A percentile compares a stretch with the other conserved stretches of the same genome.
These are phyloP conservation scores for Dryadomyces quercivorus DNA, from an alignment of 2,329 filamentous ascomycete genomes.

Conservation along the genomic window DNA sequence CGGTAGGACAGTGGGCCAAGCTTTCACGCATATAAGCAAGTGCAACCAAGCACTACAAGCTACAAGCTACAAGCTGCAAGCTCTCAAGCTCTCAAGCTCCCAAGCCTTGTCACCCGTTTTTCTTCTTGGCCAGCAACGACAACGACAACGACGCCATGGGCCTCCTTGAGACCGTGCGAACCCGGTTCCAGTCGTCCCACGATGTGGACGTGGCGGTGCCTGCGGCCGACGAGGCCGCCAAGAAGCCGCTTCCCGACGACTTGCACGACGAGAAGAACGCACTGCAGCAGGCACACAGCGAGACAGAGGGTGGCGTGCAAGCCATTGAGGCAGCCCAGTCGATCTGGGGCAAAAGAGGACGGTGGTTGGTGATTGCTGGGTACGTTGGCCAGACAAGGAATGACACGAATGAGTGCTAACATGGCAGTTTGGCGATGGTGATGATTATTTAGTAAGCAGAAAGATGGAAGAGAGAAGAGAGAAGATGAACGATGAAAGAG, in stretches of 20 bases:
- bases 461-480: background rate
- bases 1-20: no score
- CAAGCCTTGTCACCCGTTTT: no score
- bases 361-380: slow-evolving; percentile 12
- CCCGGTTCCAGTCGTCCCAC: background rate
- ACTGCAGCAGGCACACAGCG: background rate
- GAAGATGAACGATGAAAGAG: background rate
- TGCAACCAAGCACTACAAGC: no score
- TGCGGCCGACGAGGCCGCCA: background rate
- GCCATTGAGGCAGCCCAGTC: slow-evolving; percentile 62
- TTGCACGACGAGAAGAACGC: background rate
- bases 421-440: slow-evolving; percentile 14
- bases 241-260: background rate
- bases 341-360: slow-evolving; percentile 44
- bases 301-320: slow-evolving; percentile 30
- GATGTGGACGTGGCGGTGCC: slow-evolving; percentile 13
- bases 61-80: background rate
- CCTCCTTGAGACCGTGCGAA: background rate
- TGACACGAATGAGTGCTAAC: background rate
- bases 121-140: no score
- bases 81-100: no score
- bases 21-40: no score
- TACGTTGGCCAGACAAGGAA: slow-evolving; percentile 3
- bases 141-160: background rate
- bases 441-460: slow-evolving; percentile 15